Percentiles rank a stretch among this genome's conserved stretches.
Conservation (phyloP, 257 asterid species). For the Solanum chiquidenum region DNA sequence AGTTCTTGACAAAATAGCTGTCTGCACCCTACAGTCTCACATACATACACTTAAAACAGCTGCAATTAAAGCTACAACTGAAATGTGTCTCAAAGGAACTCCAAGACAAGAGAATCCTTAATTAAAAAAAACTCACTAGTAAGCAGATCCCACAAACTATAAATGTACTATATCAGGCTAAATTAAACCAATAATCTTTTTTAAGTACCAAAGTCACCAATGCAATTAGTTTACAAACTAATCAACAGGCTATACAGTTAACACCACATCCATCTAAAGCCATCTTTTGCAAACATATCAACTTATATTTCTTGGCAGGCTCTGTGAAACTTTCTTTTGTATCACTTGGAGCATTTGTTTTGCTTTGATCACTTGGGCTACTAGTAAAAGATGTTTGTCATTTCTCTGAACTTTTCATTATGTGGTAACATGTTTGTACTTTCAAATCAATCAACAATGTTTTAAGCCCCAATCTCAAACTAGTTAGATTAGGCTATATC, state of each 20-base stretch:
- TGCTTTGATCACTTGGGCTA: neutral
- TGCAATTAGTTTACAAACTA: neutral
- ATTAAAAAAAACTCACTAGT: neutral
- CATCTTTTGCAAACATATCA: neutral
- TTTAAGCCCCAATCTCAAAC: neutral
- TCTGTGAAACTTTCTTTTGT: neutral
- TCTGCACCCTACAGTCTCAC: neutral
- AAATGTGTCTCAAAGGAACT: neutral
- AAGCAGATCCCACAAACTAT: neutral
- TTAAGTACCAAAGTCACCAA: neutral
- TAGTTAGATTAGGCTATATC: neutral
- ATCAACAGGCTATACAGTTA: neutral
- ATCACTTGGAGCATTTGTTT: neutral
- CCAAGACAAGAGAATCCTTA: neutral
- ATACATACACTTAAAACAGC: neutral
- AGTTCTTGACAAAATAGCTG: neutral
- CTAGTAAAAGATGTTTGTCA: neutral
- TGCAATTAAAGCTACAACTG: neutral
- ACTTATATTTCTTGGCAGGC: neutral
- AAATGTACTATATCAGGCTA: neutral
- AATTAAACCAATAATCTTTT: neutral
- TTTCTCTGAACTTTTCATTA: neutral
- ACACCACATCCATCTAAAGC: neutral
- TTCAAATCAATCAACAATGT: neutral
- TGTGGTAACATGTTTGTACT: neutral